Evolutionary conservation across 257 asterid genomes (phyloP).

Genomic region (Solanum bukasovii): DNA sequence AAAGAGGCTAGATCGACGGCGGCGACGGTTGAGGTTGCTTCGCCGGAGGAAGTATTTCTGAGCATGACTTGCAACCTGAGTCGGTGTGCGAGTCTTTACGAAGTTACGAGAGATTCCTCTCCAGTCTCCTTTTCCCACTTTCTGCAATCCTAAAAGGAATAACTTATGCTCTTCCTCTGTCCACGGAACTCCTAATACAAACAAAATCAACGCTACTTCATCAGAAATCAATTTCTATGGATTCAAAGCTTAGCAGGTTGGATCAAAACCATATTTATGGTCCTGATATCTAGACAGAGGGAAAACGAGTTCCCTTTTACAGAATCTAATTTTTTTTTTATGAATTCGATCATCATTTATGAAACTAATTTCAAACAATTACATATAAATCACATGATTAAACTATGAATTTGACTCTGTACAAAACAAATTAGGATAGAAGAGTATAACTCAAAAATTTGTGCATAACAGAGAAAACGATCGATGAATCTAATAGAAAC

Average conservation of each 20-base stretch:
- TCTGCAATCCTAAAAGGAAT: constrained; percentile 74
- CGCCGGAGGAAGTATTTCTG: constrained; percentile 80
- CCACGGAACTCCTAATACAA: constrained; percentile 70
- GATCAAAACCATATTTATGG: background rate
- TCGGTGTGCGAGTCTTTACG: constrained; percentile 85
- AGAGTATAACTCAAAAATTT: background rate
- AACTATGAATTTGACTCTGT: background rate
- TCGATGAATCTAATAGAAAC: background rate
- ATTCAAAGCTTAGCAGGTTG: background rate
- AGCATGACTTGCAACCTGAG: constrained; percentile 96
- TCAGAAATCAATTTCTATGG: background rate
- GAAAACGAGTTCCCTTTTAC: background rate
- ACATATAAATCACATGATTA: background rate
- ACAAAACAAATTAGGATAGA: background rate
- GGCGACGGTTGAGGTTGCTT: constrained; percentile 64
- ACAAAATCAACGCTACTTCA: background rate
- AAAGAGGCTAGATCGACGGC: constrained; percentile 88
- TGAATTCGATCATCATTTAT: background rate
- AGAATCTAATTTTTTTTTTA: background rate
- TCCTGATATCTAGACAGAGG: background rate
- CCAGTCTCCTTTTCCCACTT: constrained; percentile 87
- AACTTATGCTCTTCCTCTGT: constrained; percentile 83
- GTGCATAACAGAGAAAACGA: background rate
- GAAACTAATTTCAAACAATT: background rate
- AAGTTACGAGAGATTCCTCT: constrained; percentile 81